A percentile compares a stretch with the other conserved stretches of the same genome.
Evolutionary conservation across 257 asterid genomes (phyloP).

Genomic region (Prunella vulgaris): DNA sequence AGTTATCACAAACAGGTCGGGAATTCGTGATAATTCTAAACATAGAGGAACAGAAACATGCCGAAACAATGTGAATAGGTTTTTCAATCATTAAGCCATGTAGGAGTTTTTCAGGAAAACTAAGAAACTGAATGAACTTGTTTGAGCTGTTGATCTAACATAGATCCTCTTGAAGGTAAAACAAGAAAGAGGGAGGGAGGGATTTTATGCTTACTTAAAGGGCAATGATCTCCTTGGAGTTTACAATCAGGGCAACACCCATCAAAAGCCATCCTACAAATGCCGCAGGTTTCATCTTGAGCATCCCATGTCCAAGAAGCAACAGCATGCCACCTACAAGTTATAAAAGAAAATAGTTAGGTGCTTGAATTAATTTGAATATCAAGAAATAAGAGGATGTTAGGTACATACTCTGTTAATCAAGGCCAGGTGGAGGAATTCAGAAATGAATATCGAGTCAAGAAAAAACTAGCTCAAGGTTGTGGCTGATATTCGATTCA

Average conservation of each 20-base stretch:
- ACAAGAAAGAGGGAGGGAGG: no score
- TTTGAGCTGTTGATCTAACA: not conserved
- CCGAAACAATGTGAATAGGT: no score
- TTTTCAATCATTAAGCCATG: no score
- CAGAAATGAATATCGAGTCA: conserved; percentile 32
- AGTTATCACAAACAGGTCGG: no score
- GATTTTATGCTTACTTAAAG: conserved; percentile 56
- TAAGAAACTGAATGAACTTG: no score
- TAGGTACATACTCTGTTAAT: conserved; percentile 56
- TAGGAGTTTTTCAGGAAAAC: no score
- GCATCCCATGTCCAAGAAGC: conserved; percentile 98
- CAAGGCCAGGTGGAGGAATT: conserved; percentile 23
- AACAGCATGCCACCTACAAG: conserved; percentile 76
- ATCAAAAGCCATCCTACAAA: conserved; percentile 87
- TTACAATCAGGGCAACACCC: conserved; percentile 91
- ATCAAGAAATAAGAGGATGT: not conserved
- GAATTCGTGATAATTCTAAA: no score
- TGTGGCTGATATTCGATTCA: not conserved
- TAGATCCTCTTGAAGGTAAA: not conserved
- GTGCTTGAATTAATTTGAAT: not conserved
- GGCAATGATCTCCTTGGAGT: conserved; percentile 87
- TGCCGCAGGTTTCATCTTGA: conserved; percentile 91
- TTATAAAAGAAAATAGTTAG: not conserved
- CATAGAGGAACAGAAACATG: no score
- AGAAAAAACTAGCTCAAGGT: conserved; percentile 26